These are phyloP conservation scores for Cladosporium oxysporum DNA, from an alignment of 2,329 filamentous ascomycete genomes.

Conservation along the genomic window DNA sequence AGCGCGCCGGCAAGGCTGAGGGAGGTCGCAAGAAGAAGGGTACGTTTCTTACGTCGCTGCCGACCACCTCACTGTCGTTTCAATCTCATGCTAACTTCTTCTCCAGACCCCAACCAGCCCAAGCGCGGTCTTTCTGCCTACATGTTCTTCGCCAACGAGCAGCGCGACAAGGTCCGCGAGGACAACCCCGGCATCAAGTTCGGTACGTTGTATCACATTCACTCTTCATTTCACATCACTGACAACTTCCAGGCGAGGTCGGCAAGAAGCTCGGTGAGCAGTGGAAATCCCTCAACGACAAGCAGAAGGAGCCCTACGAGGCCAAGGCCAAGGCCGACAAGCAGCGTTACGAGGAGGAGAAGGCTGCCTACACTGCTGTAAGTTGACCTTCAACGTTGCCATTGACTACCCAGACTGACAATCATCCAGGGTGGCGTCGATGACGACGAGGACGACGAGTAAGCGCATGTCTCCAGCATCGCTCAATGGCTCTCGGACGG, in stretches of 20 bases:
- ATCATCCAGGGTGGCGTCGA: slow-evolving; percentile 33
- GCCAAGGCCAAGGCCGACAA: slow-evolving; percentile 96
- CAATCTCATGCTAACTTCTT: slow-evolving; percentile 22
- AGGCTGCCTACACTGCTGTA: slow-evolving; percentile 83
- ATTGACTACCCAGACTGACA: slow-evolving; percentile 24
- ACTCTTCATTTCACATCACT: slow-evolving; percentile 10
- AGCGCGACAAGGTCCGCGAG: slow-evolving; percentile 95
- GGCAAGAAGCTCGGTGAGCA: slow-evolving; percentile 97
- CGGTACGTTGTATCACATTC: slow-evolving; percentile 56
- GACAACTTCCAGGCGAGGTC: slow-evolving; percentile 69
- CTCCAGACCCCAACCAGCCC: slow-evolving; percentile 87
- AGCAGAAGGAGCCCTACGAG: slow-evolving; percentile 92
- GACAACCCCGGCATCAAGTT: slow-evolving; percentile 98
- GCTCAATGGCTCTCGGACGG: background rate
- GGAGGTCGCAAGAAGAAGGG: slow-evolving; percentile 71
- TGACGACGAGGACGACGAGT: slow-evolving; percentile 42
- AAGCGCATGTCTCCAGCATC: slow-evolving; percentile 1
- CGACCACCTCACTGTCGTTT: slow-evolving; percentile 6
- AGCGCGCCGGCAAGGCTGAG: slow-evolving; percentile 42
- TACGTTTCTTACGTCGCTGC: slow-evolving; percentile 40
- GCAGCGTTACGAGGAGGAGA: slow-evolving; percentile 99
- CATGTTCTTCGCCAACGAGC: slow-evolving; percentile 99
- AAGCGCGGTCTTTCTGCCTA: slow-evolving; percentile 99
- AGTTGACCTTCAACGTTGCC: slow-evolving; percentile 40
- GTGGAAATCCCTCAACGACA: slow-evolving; percentile 95